Evolutionary conservation across 2,329 filamentous ascomycete species (phyloP), one percentile per base, ranked within the genome.

Genomic region (Penicillium sp.): DNA sequence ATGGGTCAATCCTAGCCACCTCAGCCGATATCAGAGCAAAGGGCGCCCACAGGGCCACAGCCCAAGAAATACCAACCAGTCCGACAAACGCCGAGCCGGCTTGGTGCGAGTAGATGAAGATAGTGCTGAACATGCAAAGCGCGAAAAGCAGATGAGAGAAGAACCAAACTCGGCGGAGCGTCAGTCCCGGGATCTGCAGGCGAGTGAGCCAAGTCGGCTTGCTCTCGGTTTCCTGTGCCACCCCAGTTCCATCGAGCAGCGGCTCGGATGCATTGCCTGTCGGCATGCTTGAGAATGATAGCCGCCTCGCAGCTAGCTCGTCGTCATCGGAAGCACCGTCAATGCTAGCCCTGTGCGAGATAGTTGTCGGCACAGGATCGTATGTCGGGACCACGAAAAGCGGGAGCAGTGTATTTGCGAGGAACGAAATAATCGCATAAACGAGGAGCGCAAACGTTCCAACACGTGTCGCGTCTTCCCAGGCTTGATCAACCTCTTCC

Each of bases 21-120:
- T 97, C 93, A 5, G 91, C 91, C 43, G 91, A 92, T 70, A 97
- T 97, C 64, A 97, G 89, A 38, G 93, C 92, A 77, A 93, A 97
- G 0, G 93, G 93, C 0, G 92, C 93, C 93, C 93, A 97, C 24
- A 95, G 84, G 2, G 92, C 92, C 66, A 97, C 79, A 21, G 92
- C 92, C 93, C 93, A 97, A 1, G 91, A 92, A 55, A 97, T 86
- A 32, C 93, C 93, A 45, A 96, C 86, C 22, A 94, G 77, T 1
- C 87, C 90, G 52, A 96, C 88, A 32, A 96, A 82, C 1, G 85
- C 80, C 0, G 90, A 96, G 1, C 90, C 93, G 9, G 82, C 84
- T 53, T 83, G 78, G 7, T 91, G 86, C 2, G 84, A 86, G 39
- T 80, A 82, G 38, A 96, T 90, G 56, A 96, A 81, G 53, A 96